phyloP scores from a whole-genome alignment of 2,329 filamentous ascomycete species.

The Ceratocystis albifundus region DNA sequence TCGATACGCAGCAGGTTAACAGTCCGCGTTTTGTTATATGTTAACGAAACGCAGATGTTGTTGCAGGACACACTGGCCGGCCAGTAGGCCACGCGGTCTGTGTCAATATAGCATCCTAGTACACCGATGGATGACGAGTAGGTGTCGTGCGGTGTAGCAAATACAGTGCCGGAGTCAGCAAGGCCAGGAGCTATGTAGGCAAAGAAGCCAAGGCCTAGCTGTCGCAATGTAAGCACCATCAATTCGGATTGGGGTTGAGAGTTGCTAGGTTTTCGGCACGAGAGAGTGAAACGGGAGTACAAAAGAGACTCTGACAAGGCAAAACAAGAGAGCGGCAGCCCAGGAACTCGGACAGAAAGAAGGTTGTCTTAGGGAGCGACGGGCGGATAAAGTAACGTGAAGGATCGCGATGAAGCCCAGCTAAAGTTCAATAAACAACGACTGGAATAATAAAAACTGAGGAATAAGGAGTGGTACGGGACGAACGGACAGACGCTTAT shows the following conservation, averaged over 20 bases:
- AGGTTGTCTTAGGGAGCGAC: background rate
- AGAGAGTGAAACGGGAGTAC: background rate
- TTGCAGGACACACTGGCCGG: conserved; percentile 42
- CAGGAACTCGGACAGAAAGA: background rate
- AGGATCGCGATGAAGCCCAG: background rate
- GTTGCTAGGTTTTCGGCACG: background rate
- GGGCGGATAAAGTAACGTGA: background rate
- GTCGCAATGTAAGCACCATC: background rate
- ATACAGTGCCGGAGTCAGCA: conserved; percentile 28
- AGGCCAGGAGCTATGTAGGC: conserved; percentile 24
- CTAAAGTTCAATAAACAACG: background rate
- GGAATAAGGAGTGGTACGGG: background rate
- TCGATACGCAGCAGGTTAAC: conserved; percentile 50
- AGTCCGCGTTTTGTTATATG: conserved; percentile 35
- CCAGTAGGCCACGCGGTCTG: conserved; percentile 51
- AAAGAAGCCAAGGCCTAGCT: background rate
- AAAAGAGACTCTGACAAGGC: background rate
- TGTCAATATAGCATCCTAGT: conserved; percentile 49
- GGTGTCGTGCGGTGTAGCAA: conserved; percentile 43
- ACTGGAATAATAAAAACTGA: background rate
- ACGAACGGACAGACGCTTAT: background rate
- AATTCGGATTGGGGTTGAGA: background rate
- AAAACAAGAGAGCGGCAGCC: background rate
- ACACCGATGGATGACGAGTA: conserved; percentile 49
- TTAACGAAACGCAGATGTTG: conserved; percentile 46